phyloP scores from a whole-genome alignment of 2,329 filamentous ascomycete species.

The Ampelomyces quisqualis region DNA sequence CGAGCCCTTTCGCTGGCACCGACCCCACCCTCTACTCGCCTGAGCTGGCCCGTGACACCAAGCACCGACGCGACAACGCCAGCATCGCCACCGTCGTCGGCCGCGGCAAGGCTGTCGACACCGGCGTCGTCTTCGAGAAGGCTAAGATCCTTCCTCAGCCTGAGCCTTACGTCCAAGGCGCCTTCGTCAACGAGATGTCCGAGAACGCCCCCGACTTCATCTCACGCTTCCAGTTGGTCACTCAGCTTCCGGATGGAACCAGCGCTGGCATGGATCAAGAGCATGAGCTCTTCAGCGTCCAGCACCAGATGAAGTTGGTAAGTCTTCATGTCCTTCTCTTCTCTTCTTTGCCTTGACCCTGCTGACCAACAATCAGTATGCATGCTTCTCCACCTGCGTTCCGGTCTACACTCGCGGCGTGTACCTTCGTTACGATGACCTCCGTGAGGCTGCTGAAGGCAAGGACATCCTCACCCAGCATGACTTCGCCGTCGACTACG shows the following conservation, averaged over 20 bases:
- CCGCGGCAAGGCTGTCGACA: constrained; percentile 7
- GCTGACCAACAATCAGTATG: constrained; percentile 29
- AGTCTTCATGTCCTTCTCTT: constrained; percentile 8
- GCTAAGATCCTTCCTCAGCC: constrained; percentile 18
- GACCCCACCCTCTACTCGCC: constrained; percentile 35
- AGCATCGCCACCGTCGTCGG: constrained; percentile 17
- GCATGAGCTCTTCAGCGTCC: constrained; percentile 24
- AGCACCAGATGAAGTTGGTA: constrained; percentile 35
- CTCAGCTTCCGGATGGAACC: constrained; percentile 21
- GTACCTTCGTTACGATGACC: constrained; percentile 43
- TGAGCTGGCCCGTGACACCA: constrained; percentile 20
- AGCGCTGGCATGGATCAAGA: constrained; percentile 27
- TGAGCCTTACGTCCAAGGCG: constrained; percentile 12
- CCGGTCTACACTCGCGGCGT: constrained; percentile 27
- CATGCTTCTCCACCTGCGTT: constrained; percentile 24
- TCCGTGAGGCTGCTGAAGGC: constrained; percentile 38
- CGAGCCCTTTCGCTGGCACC: constrained; percentile 31
- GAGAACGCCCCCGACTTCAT: constrained; percentile 20
- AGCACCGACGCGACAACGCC: constrained; percentile 8
- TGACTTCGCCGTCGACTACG: constrained; percentile 22
- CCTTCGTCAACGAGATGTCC: constrained; percentile 33
- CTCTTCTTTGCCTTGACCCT: not conserved
- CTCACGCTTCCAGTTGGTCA: constrained; percentile 30
- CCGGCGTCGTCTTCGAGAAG: constrained; percentile 7
- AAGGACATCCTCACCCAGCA: constrained; percentile 25